Conservation (phyloP, 495 filamentous ascomycete genomes). For the Entonaema liquescens region DNA sequence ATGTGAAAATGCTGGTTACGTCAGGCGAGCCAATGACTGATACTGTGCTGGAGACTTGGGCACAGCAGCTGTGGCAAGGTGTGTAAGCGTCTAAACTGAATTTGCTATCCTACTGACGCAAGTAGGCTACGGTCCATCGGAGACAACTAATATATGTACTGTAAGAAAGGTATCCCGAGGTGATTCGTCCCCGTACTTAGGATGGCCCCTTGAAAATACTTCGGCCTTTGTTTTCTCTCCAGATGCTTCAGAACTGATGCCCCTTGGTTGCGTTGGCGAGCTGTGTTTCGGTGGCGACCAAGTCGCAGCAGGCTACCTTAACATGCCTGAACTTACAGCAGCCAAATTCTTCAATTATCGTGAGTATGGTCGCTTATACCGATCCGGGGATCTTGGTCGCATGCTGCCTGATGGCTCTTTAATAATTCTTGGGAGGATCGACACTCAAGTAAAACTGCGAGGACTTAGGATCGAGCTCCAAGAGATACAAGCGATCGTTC, state of each 20-base stretch:
- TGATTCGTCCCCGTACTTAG: conserved; percentile 66
- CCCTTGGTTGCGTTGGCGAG: conserved; percentile 75
- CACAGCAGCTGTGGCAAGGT: conserved; percentile 72
- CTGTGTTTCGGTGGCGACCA: conserved; percentile 87
- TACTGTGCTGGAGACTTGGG: conserved; percentile 71
- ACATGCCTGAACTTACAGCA: conserved; percentile 61
- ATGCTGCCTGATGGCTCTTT: conserved; percentile 74
- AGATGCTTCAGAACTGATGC: conserved; percentile 56
- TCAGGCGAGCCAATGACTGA: conserved; percentile 76
- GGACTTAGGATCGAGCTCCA: conserved; percentile 81
- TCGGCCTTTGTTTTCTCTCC: conserved; percentile 71
- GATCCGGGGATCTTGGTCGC: conserved; percentile 75
- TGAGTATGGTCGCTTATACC: conserved; percentile 71
- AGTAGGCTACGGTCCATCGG: conserved; percentile 72
- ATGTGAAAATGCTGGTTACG: conserved; percentile 71
- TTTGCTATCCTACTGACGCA: conserved; percentile 15
- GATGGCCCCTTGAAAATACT: conserved; percentile 71
- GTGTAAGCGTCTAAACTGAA: conserved; percentile 4
- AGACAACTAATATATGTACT: conserved; percentile 80
- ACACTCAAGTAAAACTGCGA: conserved; percentile 84
- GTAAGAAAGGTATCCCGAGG: conserved; percentile 61
- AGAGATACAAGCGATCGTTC: conserved; percentile 72
- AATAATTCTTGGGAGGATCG: conserved; percentile 75
- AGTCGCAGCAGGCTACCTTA: conserved; percentile 76
- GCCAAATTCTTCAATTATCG: conserved; percentile 72